A percentile compares a stretch with the other conserved stretches of the same genome.
These are phyloP conservation scores for Setaria italica DNA, from an alignment of 202 grass and related monocot genomes.

Conservation along the genomic window DNA sequence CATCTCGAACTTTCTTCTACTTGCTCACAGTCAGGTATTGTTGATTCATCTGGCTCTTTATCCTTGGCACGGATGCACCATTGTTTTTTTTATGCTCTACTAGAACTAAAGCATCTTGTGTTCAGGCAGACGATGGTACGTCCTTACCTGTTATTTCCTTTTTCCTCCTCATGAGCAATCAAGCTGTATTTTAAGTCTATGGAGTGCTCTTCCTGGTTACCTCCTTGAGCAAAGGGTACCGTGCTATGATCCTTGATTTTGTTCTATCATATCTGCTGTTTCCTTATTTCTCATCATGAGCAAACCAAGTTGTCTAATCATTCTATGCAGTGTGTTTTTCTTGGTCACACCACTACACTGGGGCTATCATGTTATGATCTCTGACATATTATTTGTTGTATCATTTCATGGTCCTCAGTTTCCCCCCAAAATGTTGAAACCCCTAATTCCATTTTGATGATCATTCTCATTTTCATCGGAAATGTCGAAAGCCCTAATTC, in stretches of 20 bases:
- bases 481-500: not conserved
- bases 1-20: not conserved
- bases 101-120: not conserved
- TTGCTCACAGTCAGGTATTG: not conserved
- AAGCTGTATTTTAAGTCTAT: not conserved
- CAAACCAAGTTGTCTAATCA: not conserved
- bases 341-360: not conserved
- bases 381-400: not conserved
- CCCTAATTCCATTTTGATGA: not conserved
- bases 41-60: not conserved
- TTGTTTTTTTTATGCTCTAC: not conserved
- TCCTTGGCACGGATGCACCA: not conserved
- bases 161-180: not conserved
- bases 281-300: not conserved
- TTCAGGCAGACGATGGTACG: not conserved
- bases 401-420: not conserved
- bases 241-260: not conserved
- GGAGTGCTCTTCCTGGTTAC: not conserved
- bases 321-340: not conserved
- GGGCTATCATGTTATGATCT: not conserved
- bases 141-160: constrained; percentile 14
- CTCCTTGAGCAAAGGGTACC: not conserved
- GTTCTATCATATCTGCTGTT: not conserved
- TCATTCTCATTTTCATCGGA: not conserved
- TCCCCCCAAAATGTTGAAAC: not conserved